phyloP scores from a whole-genome alignment of 176 grass and related monocot genomes.

The Rhipidocladum racemiflorum region DNA sequence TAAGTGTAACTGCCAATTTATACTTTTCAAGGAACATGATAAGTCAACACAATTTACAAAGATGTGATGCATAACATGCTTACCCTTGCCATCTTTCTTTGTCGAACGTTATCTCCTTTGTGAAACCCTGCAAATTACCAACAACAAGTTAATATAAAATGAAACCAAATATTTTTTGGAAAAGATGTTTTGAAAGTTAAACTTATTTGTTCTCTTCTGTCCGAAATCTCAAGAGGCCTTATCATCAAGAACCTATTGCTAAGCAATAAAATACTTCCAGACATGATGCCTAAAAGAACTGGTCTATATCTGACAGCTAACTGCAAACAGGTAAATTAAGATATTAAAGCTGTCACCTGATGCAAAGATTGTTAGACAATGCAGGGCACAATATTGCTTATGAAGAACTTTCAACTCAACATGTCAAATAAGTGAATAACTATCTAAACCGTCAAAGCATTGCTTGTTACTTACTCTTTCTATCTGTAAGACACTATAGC shows the following conservation, averaged over 20 bases:
- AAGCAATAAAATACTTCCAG: not conserved
- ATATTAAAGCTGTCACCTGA: not conserved
- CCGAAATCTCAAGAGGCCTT: not conserved
- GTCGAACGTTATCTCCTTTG: conserved; percentile 87
- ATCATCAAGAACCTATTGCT: not conserved
- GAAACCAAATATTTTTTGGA: not conserved
- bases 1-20: not conserved
- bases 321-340: not conserved
- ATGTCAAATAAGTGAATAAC: not conserved
- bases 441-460: not conserved
- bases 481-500: not conserved
- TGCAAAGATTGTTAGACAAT: not conserved
- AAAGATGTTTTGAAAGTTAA: not conserved
- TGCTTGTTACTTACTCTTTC: not conserved
- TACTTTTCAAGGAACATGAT: conserved; percentile 8
- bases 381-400: not conserved
- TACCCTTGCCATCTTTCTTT: conserved; percentile 99
- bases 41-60: conserved; percentile 26
- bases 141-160: not conserved
- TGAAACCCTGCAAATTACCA: conserved; percentile 72
- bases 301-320: not conserved
- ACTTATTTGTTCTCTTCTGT: not conserved
- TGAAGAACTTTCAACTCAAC: not conserved
- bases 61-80: conserved; percentile 26
- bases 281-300: not conserved